These are phyloP conservation scores for Morella rubra DNA, from an alignment of 306 rosid species.

Conservation along the genomic window DNA sequence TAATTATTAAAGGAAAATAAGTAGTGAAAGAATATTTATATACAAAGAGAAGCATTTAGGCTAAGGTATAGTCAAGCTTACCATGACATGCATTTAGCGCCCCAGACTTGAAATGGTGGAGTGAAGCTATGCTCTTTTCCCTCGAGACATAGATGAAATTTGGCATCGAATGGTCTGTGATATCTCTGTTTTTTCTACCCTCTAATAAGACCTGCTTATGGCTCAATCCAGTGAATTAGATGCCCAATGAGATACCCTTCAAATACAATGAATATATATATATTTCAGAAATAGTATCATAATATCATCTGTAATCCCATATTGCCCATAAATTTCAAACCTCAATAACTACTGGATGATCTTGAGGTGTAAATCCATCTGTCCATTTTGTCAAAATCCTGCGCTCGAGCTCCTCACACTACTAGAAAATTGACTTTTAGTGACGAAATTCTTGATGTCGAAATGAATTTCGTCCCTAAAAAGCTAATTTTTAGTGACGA, in stretches of 20 bases:
- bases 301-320: too few relatives aligned
- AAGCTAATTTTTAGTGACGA: too few relatives aligned
- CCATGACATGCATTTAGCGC: slow-evolving; percentile 50
- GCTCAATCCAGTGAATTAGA: background rate
- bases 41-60: too few relatives aligned
- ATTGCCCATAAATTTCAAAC: slow-evolving; percentile 5
- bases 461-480: too few relatives aligned
- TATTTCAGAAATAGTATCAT: too few relatives aligned
- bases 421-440: too few relatives aligned
- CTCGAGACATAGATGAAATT: slow-evolving; percentile 49
- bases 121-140: slow-evolving; percentile 32
- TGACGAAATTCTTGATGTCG: too few relatives aligned
- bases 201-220: slow-evolving; percentile 28
- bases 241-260: background rate
- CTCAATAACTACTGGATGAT: slow-evolving; percentile 43
- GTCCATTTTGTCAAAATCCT: slow-evolving; percentile 33
- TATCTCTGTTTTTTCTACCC: slow-evolving; percentile 28
- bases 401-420: slow-evolving; percentile 17
- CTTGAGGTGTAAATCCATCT: slow-evolving; percentile 19
- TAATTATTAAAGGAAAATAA: too few relatives aligned
- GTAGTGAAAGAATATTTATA: too few relatives aligned
- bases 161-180: slow-evolving; percentile 27
- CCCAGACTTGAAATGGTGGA: slow-evolving; percentile 52
- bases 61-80: background rate
- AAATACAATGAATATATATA: too few relatives aligned